Conservation (phyloP, 2,329 filamentous ascomycete genomes). For the Microdochium trichocladiopsis region DNA sequence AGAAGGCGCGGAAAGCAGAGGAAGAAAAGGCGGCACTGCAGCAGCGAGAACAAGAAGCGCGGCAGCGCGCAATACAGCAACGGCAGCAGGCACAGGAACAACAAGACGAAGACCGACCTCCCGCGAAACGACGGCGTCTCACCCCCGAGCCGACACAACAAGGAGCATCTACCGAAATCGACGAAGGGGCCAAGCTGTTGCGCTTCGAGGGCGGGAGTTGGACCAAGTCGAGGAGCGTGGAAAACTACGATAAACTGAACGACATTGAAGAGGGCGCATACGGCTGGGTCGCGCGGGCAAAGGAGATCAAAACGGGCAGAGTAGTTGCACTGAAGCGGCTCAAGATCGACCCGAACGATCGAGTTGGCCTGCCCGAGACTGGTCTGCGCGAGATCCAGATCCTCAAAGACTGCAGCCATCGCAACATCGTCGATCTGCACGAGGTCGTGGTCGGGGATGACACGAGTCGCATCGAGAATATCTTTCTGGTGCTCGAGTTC, state of each 20-base stretch:
- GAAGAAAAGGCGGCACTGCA: constrained; percentile 27
- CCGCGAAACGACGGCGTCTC: constrained; percentile 56
- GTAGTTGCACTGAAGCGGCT: constrained; percentile 90
- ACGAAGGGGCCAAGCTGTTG: constrained; percentile 44
- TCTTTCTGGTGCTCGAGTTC: constrained; percentile 95
- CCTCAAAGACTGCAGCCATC: constrained; percentile 70
- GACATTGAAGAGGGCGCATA: constrained; percentile 98
- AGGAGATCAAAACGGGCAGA: constrained; percentile 63
- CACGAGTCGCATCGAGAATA: constrained; percentile 41
- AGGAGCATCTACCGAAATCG: constrained; percentile 8
- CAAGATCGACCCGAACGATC: constrained; percentile 76
- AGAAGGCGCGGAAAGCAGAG: constrained; percentile 67
- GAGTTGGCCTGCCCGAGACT: constrained; percentile 76
- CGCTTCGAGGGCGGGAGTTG: constrained; percentile 65
- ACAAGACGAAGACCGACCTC: constrained; percentile 29
- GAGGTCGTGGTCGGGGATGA: constrained; percentile 74
- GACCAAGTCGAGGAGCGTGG: constrained; percentile 67
- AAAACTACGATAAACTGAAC: constrained; percentile 87
- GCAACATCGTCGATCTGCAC: constrained; percentile 73
- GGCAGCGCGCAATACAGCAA: constrained; percentile 5
- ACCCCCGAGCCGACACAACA: constrained; percentile 30
- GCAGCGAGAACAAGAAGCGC: constrained; percentile 9
- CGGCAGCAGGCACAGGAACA: constrained; percentile 25
- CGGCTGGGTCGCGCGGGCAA: constrained; percentile 84
- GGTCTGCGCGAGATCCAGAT: constrained; percentile 92